phyloP scores from a whole-genome alignment of 371 early-diverging fungal species.

The Batrachochytrium dendrobatidis region DNA sequence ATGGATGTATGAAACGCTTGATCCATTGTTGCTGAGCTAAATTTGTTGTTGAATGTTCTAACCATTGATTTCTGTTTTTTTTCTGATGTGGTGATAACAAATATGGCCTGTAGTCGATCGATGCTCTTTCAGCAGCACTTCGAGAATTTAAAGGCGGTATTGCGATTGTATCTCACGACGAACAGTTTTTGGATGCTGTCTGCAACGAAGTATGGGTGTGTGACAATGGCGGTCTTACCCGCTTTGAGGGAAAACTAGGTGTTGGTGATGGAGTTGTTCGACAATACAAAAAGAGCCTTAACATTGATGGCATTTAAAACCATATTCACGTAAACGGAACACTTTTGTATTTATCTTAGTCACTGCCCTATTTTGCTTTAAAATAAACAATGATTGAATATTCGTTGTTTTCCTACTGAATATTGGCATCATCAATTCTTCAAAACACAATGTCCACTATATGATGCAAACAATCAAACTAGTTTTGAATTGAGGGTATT shows the following conservation, averaged over 20 bases:
- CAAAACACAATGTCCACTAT: no score
- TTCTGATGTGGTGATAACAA: background rate
- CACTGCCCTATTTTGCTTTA: no score
- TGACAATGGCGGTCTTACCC: constrained; percentile 49
- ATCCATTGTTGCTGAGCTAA: background rate
- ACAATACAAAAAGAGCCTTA: constrained; percentile 27
- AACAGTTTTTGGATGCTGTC: constrained; percentile 77
- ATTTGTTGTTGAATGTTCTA: background rate
- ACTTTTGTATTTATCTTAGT: no score
- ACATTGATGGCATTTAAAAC: background rate
- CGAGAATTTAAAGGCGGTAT: constrained; percentile 81
- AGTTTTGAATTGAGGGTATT: no score
- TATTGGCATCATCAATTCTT: no score
- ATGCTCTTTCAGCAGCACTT: constrained; percentile 76
- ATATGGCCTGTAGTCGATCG: constrained; percentile 71
- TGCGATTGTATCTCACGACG: constrained; percentile 90
- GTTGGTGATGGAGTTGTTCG: constrained; percentile 32
- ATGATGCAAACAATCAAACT: no score
- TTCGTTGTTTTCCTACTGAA: no score
- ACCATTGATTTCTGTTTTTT: background rate
- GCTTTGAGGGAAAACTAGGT: constrained; percentile 54
- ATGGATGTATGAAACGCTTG: constrained; percentile 21
- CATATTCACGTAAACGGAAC: no score
- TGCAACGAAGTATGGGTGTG: constrained; percentile 90
- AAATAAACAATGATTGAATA: no score